Evolutionary conservation across 352 stramenopile species (phyloP).

Genomic region (Phytophthora pinifolia): DNA sequence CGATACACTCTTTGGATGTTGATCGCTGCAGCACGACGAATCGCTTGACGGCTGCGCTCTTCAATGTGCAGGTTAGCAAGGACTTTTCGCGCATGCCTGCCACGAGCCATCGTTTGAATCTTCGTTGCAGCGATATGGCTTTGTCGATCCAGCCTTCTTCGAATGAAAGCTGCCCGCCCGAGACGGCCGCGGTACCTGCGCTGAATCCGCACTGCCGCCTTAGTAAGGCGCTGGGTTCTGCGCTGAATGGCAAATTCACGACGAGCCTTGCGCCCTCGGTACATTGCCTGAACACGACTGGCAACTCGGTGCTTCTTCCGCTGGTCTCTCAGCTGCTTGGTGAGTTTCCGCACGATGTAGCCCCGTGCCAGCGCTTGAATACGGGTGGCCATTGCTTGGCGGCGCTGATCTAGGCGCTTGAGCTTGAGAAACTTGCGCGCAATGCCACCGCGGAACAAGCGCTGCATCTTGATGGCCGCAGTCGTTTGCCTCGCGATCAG

Average conservation of each 20-base stretch:
- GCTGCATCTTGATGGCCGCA: constrained; percentile 58
- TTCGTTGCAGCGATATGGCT: constrained; percentile 39
- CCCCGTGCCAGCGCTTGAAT: constrained; percentile 60
- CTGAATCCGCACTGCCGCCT: constrained; percentile 63
- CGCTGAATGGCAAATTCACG: constrained; percentile 29
- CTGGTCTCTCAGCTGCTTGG: constrained; percentile 23
- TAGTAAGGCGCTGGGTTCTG: constrained; percentile 29
- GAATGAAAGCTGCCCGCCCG: constrained; percentile 62
- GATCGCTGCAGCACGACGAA: constrained; percentile 45
- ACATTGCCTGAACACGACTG: constrained; percentile 58
- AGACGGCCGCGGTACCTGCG: constrained; percentile 69
- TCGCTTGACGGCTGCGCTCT: constrained; percentile 24
- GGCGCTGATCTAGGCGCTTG: constrained; percentile 41
- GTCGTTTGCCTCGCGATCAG: constrained; percentile 38
- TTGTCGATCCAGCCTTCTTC: constrained; percentile 55
- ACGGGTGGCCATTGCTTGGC: constrained; percentile 40
- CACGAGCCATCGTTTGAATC: constrained; percentile 58
- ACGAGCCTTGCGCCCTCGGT: constrained; percentile 52
- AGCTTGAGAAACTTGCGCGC: constrained; percentile 63
- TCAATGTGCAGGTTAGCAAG: constrained; percentile 35
- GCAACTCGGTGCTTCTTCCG: constrained; percentile 38
- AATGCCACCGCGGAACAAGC: constrained; percentile 57
- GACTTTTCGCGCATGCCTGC: constrained; percentile 37
- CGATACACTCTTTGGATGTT: constrained; percentile 77
- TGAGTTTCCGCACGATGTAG: constrained; percentile 34